Conservation (phyloP, 2,329 filamentous ascomycete species). For the Oidium heveae region DNA sequence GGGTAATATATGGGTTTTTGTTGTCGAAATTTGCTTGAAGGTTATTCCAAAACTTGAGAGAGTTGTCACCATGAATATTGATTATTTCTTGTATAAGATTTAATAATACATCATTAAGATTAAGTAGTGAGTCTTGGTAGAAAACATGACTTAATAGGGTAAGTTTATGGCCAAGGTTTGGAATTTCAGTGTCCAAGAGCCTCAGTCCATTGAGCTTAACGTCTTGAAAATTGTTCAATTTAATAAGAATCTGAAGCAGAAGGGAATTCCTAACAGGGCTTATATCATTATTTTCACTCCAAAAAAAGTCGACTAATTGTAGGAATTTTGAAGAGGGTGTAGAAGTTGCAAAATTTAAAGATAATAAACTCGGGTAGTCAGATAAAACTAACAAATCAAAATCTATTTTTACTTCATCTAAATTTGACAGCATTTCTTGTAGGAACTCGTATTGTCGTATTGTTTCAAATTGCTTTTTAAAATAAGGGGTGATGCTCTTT, state of each 20-base stretch:
- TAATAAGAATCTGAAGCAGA: conserved; percentile 27
- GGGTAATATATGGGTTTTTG: background rate
- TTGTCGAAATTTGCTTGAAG: background rate
- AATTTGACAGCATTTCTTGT: conserved; percentile 1
- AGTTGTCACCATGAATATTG: conserved; percentile 6
- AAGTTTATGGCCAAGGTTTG: conserved; percentile 27
- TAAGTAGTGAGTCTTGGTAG: conserved; percentile 24
- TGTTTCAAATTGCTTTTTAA: conserved; percentile 28
- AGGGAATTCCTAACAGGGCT: conserved; percentile 23
- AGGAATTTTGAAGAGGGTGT: conserved; percentile 7
- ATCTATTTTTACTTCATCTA: conserved; percentile 2
- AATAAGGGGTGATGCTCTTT: conserved; percentile 21
- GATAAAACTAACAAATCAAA: conserved; percentile 11
- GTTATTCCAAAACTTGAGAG: background rate
- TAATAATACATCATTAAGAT: conserved; percentile 14
- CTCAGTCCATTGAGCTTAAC: conserved; percentile 34
- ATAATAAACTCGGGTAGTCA: conserved; percentile 9
- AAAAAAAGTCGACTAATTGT: conserved; percentile 12
- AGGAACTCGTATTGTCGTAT: conserved; percentile 21
- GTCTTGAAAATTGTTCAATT: conserved; percentile 23
- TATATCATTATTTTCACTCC: conserved; percentile 12
- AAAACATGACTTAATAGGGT: conserved; percentile 5
- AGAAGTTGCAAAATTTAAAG: conserved; percentile 10
- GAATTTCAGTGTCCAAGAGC: conserved; percentile 38
- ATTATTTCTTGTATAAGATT: conserved; percentile 7